phyloP scores from a whole-genome alignment of 352 stramenopile species.

The Phytophthora multivora region DNA sequence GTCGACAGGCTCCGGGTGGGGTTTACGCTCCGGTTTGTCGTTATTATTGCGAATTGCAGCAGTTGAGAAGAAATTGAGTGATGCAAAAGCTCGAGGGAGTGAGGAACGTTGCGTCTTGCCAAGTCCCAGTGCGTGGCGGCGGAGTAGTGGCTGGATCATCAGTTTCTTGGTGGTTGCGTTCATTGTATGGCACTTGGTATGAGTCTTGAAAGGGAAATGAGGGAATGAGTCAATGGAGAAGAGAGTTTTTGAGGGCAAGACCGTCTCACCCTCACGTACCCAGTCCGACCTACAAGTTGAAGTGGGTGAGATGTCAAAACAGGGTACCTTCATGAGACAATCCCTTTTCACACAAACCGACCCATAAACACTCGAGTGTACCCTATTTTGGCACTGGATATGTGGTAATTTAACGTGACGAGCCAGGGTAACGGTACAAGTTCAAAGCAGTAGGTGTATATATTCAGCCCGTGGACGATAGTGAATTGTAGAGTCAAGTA shows the following conservation, averaged over 20 bases:
- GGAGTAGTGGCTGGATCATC: slow-evolving; percentile 7
- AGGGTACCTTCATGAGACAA: not conserved
- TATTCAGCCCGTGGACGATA: too few relatives aligned
- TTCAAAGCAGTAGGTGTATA: slow-evolving; percentile 14
- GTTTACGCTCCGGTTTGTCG: not conserved
- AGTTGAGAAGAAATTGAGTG: slow-evolving; percentile 23
- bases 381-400: not conserved
- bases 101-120: slow-evolving; percentile 10
- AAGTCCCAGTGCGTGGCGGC: slow-evolving; percentile 1
- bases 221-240: slow-evolving; percentile 4
- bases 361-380: not conserved
- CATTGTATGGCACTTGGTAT: not conserved
- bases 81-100: not conserved
- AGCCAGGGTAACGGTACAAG: not conserved
- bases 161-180: slow-evolving; percentile 10
- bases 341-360: not conserved
- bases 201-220: slow-evolving; percentile 4
- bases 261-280: slow-evolving; percentile 5
- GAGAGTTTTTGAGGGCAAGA: slow-evolving; percentile 1
- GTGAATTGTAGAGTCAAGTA: too few relatives aligned
- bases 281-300: not conserved
- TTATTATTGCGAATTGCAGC: not conserved
- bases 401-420: too few relatives aligned
- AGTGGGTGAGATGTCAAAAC: not conserved
- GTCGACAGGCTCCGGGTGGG: slow-evolving; percentile 6